Evolutionary conservation across 192 early-diverging fungal genomes (phyloP).

Genomic region (Backusella psychrophila): DNA sequence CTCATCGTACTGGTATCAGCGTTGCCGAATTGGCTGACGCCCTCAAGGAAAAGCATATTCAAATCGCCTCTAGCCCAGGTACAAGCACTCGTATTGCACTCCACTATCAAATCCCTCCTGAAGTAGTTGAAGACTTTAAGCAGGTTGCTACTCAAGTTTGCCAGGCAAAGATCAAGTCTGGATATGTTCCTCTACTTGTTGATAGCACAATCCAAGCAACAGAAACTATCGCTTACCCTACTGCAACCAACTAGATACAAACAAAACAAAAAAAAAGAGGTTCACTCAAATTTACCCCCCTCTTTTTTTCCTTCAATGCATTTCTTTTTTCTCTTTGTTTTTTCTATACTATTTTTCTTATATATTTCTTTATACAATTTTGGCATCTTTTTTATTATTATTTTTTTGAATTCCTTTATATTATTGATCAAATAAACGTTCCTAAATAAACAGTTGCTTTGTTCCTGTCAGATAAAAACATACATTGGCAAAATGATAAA

Average conservation of each 20-base stretch:
- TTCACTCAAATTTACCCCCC: not conserved
- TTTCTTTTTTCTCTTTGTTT: not conserved
- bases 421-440: not conserved
- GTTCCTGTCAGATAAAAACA: too few species aligned
- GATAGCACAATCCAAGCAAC: not conserved
- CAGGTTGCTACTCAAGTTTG: constrained; percentile 18
- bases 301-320: not conserved
- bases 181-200: not conserved
- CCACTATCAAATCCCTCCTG: constrained; percentile 64
- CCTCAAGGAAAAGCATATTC: constrained; percentile 49
- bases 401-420: too few species aligned
- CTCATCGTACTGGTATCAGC: constrained; percentile 40
- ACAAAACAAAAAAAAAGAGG: not conserved
- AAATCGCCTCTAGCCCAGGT: constrained; percentile 48
- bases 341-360: not conserved
- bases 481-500: too few species aligned
- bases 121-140: constrained; percentile 54
- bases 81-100: constrained; percentile 58
- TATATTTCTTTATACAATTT: not conserved
- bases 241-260: not conserved
- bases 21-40: constrained; percentile 44
- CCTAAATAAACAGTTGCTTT: not conserved
- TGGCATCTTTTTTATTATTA: not conserved
- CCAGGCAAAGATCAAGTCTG: not conserved
- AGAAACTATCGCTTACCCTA: not conserved